These are phyloP conservation scores for Yamadazyma taylorii DNA, from an alignment of 1,139 yeast genomes.

Conservation along the genomic window DNA sequence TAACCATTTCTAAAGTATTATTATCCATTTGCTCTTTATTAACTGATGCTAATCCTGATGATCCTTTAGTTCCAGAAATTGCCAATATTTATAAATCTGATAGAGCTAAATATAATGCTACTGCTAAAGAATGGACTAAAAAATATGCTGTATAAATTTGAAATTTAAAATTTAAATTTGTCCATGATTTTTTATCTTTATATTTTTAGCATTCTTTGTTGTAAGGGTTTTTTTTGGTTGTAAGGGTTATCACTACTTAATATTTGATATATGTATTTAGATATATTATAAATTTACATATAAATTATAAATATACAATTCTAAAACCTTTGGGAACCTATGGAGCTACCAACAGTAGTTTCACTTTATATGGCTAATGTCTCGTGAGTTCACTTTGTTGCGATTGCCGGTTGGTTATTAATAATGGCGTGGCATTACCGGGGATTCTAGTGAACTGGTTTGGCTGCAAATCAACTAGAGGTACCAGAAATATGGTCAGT, in stretches of 20 bases:
- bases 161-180: too few species aligned
- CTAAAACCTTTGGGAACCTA: too few species aligned
- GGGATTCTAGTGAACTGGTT: too few species aligned
- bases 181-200: not conserved
- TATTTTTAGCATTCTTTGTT: not conserved
- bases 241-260: not conserved
- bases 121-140: slow-evolving; percentile 98
- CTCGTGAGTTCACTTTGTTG: too few species aligned
- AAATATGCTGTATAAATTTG: slow-evolving; percentile 80
- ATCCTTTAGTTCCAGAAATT: slow-evolving; percentile 97
- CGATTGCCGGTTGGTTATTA: too few species aligned
- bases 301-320: too few species aligned
- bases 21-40: slow-evolving; percentile 85
- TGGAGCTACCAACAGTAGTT: too few species aligned
- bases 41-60: slow-evolving; percentile 98
- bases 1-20: slow-evolving; percentile 85
- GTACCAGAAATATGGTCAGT: too few species aligned
- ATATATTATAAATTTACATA: not conserved
- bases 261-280: not conserved
- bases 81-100: slow-evolving; percentile 97
- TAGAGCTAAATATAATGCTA: slow-evolving; percentile 90
- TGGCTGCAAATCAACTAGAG: too few species aligned
- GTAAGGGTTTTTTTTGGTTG: not conserved
- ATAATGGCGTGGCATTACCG: too few species aligned
- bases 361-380: too few species aligned